phyloP scores from a whole-genome alignment of 2,329 filamentous ascomycete genomes.

The Tolypocladium amazonense region DNA sequence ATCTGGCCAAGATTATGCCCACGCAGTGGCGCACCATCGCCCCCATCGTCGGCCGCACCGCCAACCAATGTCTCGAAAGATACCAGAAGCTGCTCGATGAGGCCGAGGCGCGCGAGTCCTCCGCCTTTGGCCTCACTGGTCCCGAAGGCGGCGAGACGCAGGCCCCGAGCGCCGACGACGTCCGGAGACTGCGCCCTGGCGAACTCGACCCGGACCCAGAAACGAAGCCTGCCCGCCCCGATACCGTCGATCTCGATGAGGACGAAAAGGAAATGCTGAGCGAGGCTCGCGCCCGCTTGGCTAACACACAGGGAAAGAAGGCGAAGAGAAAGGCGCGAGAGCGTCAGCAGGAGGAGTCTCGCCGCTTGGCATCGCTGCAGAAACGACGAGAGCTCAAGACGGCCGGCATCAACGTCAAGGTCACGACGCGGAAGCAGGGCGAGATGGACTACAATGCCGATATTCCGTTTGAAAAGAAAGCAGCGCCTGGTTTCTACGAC shows the following conservation, averaged over 20 bases:
- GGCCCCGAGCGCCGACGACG: constrained; percentile 86
- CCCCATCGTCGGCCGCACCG: constrained; percentile 89
- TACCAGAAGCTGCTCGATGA: constrained; percentile 96
- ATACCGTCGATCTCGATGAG: constrained; percentile 96
- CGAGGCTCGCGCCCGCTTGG: constrained; percentile 88
- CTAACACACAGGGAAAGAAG: constrained; percentile 98
- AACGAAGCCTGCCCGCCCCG: constrained; percentile 86
- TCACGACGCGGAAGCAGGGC: constrained; percentile 80
- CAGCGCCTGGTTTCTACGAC: constrained; percentile 84
- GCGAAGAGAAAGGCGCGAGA: constrained; percentile 96
- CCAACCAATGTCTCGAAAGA: constrained; percentile 91
- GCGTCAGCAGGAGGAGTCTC: constrained; percentile 87
- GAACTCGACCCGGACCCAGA: constrained; percentile 97
- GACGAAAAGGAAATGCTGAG: constrained; percentile 99
- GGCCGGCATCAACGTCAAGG: constrained; percentile 96
- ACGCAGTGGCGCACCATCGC: constrained; percentile 99
- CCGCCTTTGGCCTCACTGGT: constrained; percentile 73
- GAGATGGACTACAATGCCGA: constrained; percentile 99
- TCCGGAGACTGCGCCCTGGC: constrained; percentile 76
- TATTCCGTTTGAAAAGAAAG: constrained; percentile 92
- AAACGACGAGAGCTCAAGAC: constrained; percentile 96
- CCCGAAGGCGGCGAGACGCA: constrained; percentile 77
- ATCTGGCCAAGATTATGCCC: constrained; percentile 95
- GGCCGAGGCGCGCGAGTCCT: constrained; percentile 80
- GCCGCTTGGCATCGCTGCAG: constrained; percentile 79